phyloP scores from a whole-genome alignment of 116 monocot genomes.

The Phalaenopsis hybrid region DNA sequence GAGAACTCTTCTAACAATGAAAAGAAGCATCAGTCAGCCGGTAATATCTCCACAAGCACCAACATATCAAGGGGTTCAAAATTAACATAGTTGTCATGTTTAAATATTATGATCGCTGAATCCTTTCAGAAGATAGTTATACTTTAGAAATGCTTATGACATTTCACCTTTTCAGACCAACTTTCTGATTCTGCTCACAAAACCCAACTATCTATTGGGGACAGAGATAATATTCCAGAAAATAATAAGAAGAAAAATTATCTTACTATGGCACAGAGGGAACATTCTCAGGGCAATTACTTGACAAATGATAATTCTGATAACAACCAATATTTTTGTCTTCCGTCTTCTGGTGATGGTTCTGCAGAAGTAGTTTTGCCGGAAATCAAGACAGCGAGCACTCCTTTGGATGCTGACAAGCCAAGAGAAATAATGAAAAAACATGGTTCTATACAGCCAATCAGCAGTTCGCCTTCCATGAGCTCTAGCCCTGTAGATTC shows the following conservation, averaged over 20 bases:
- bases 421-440: constrained; percentile 5
- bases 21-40: constrained; percentile 6
- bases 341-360: constrained; percentile 31
- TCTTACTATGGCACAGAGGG: constrained; percentile 6
- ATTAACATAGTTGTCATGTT: constrained; percentile 9
- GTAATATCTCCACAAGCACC: constrained; percentile 22
- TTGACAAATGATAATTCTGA: constrained; percentile 17
- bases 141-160: constrained; percentile 8
- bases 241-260: constrained; percentile 14
- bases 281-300: constrained; percentile 14
- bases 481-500: constrained; percentile 40
- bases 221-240: constrained; percentile 15
- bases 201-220: not conserved
- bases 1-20: constrained; percentile 24
- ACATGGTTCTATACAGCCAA: constrained; percentile 17
- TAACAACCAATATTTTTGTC: constrained; percentile 17
- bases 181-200: constrained; percentile 16
- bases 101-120: constrained; percentile 19
- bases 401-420: constrained; percentile 13
- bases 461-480: constrained; percentile 30
- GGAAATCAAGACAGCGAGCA: constrained; percentile 5
- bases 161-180: constrained; percentile 14
- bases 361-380: constrained; percentile 16
- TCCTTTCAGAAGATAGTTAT: constrained; percentile 14
- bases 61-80: constrained; percentile 13